Evolutionary conservation across 208 protist species (phyloP).

Genomic region (Trypanosoma conorhini): DNA sequence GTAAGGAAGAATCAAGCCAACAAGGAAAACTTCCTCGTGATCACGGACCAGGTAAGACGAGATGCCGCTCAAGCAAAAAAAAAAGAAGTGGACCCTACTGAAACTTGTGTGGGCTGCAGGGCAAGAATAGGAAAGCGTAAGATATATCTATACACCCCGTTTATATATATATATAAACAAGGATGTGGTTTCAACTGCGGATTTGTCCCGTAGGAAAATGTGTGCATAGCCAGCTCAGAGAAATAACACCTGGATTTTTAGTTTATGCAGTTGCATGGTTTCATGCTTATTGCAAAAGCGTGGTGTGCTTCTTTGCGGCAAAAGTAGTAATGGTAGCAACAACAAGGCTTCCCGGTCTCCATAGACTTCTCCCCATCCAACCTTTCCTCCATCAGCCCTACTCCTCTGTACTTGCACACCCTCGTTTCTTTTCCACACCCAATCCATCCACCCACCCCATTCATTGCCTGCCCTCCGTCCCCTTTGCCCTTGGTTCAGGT

Average conservation of each 20-base stretch:
- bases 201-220: neutral
- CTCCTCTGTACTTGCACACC: neutral
- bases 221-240: neutral
- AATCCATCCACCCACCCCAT: neutral
- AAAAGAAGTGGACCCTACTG: neutral
- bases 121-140: too few species aligned
- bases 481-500: constrained; percentile 1
- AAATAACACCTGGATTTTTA: neutral
- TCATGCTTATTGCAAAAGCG: neutral
- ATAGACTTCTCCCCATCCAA: neutral
- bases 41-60: neutral
- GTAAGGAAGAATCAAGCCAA: neutral
- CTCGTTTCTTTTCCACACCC: neutral
- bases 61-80: neutral
- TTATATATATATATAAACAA: neutral
- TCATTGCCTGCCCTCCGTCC: neutral
- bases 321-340: neutral
- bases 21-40: neutral
- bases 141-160: neutral
- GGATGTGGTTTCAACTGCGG: neutral
- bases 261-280: neutral
- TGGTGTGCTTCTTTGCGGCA: neutral
- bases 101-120: too few species aligned
- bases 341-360: neutral
- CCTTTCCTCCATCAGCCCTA: neutral